Base-by-base conservation (phyloP, 2,329 filamentous ascomycete genomes). In the Fonsecaea nubica region DNA sequence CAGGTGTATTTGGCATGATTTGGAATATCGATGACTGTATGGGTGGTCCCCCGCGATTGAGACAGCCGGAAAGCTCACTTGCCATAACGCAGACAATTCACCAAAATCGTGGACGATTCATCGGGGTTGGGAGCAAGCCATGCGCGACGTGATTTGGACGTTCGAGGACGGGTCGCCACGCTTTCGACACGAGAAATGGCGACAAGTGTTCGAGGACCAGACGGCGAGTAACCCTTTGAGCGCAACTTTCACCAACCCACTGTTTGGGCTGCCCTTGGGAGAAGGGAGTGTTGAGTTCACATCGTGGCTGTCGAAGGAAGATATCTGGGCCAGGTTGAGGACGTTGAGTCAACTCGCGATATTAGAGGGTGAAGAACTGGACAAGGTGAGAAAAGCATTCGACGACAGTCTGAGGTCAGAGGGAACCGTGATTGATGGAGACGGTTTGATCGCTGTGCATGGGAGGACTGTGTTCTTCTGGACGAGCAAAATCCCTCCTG, bases 21-120 rank as follows among this genome's bases (percentile, higher is more conserved):
- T 92, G 90, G 90, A 92, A 92, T 72, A 81, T 89, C 66, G 89
- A 92, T 75, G 87, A 90, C 70, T 91, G 89, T 89, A 77, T 73
- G 83, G 54, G 18, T 40, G 15, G 40, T 42, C n/a, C n/a, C 58
- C 32, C 45, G 5, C 8, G 15, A 35, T 30, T n/a, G 33, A 35
- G 33, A 15, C 8, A 32, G 18, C 18, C 32, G 21, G n/a, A 53
- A 15, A 52, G 52, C 21, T 52, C 45, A 32, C 13, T 6, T 3
- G 52, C 52, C 52, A 21, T n/a, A 12, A 7, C 15, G 35, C 68
- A 90, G 87, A 91, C 75, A 92, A 92, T 75, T 85, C 88, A 56
- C 87, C 88, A 0, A 74, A 77, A 61, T 76, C 76, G 2, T 89
- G 88, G 85, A 75, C 79, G 4, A 80, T 87, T 0, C 80, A 80